Conservation (phyloP, 495 filamentous ascomycete species). For the Talaromyces adpressus region DNA sequence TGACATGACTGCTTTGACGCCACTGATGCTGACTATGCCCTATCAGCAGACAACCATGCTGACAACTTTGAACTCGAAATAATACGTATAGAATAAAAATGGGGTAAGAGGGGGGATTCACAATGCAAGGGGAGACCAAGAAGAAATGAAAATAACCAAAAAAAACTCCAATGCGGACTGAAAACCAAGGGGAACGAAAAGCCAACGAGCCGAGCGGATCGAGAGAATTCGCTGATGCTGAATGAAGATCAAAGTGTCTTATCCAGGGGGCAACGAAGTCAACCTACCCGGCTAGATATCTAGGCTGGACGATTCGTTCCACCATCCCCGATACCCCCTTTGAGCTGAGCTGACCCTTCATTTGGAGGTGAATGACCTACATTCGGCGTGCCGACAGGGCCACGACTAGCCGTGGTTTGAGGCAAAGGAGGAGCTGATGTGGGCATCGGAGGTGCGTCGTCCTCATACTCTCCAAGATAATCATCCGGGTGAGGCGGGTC, state of each 20-base stretch:
- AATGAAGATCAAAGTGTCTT: neutral
- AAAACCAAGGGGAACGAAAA: neutral
- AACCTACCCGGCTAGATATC: conserved; percentile 9
- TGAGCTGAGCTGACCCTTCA: conserved; percentile 13
- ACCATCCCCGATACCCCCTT: conserved; percentile 19
- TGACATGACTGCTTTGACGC: neutral
- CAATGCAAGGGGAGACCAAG: neutral
- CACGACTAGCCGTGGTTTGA: conserved; percentile 28
- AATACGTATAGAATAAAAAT: neutral
- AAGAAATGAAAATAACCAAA: neutral
- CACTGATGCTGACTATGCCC: neutral
- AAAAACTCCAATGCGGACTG: neutral
- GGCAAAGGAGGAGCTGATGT: conserved; percentile 19
- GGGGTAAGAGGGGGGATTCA: conserved; percentile 1
- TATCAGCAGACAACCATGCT: neutral
- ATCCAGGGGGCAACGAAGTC: neutral
- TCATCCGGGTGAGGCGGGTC: conserved; percentile 44
- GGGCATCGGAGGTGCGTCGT: conserved; percentile 29
- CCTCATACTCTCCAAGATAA: conserved; percentile 47
- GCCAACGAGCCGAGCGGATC: neutral
- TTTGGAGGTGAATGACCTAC: conserved; percentile 7
- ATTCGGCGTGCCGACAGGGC: conserved; percentile 24
- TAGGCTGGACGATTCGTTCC: conserved; percentile 31
- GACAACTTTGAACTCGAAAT: neutral
- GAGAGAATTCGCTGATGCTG: neutral